Evolutionary conservation across 495 filamentous ascomycete species (phyloP).

Genomic region (Lophium mytilinum): DNA sequence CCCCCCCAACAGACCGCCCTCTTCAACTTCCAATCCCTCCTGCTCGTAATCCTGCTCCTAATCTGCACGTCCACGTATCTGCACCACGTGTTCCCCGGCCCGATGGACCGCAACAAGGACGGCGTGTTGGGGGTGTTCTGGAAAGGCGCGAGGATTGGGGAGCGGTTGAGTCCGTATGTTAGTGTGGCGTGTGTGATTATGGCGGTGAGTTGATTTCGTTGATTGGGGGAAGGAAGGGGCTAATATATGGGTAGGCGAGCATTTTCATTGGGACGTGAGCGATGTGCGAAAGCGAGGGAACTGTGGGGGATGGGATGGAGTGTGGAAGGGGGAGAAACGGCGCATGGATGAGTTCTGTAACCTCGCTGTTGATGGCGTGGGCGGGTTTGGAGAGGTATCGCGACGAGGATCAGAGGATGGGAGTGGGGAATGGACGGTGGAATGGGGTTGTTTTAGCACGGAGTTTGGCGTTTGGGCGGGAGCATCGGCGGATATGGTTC

Average conservation of each 20-base stretch:
- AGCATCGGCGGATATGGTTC: no score
- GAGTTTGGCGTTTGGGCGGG: no score
- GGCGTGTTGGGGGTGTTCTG: conserved; percentile 87
- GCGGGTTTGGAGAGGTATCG: no score
- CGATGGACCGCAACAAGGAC: conserved; percentile 89
- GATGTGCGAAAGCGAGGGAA: not conserved
- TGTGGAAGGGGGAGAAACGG: not conserved
- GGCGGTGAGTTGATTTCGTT: conserved; percentile 58
- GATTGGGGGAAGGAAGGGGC: not conserved
- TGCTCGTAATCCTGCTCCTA: conserved; percentile 66
- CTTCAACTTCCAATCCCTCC: conserved; percentile 86
- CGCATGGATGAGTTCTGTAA: no score
- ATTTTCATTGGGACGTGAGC: not conserved
- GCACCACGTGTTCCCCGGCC: conserved; percentile 80
- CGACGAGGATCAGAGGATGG: no score
- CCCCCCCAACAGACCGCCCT: conserved; percentile 63
- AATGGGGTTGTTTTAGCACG: no score
- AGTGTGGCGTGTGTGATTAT: conserved; percentile 89
- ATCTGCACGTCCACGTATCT: conserved; percentile 94
- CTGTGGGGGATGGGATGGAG: not conserved
- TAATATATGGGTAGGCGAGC: not conserved
- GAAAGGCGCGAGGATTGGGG: conserved; percentile 91
- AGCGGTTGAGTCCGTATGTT: conserved; percentile 90
- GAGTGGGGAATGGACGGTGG: no score
- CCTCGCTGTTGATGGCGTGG: no score